Evolutionary conservation across 169 alveolate species (phyloP).

Genomic region (Plasmodium gallinaceum): DNA sequence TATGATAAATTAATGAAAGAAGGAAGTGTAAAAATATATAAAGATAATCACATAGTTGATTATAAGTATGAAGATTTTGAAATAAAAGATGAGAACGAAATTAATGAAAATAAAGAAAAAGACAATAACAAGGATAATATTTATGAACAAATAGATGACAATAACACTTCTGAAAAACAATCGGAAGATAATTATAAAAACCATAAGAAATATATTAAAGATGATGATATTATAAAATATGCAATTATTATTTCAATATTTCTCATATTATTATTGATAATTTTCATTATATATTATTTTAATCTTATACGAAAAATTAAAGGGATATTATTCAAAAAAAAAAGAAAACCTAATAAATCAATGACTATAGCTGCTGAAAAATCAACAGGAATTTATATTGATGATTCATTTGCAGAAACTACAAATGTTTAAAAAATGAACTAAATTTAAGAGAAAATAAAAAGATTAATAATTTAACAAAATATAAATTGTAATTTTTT

Average conservation of each 20-base stretch:
- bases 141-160: neutral
- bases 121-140: neutral
- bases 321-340: constrained; percentile 6
- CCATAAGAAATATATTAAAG: neutral
- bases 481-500: too few species aligned
- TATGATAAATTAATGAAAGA: constrained; percentile 22
- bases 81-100: constrained; percentile 30
- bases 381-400: constrained; percentile 32
- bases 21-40: constrained; percentile 36
- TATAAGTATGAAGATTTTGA: constrained; percentile 52
- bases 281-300: constrained; percentile 46
- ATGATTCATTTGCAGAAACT: constrained; percentile 6
- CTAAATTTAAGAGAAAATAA: neutral
- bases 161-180: neutral
- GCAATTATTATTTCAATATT: constrained; percentile 25
- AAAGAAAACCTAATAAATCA: constrained; percentile 38
- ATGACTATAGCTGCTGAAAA: constrained; percentile 16
- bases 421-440: constrained; percentile 20
- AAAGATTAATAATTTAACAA: too few species aligned
- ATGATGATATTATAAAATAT: constrained; percentile 22
- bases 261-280: constrained; percentile 1
- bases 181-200: neutral
- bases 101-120: neutral
- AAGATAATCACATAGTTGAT: constrained; percentile 2
- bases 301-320: constrained; percentile 41